phyloP scores from a whole-genome alignment of 306 rosid species.

The Arachis stenosperma region DNA sequence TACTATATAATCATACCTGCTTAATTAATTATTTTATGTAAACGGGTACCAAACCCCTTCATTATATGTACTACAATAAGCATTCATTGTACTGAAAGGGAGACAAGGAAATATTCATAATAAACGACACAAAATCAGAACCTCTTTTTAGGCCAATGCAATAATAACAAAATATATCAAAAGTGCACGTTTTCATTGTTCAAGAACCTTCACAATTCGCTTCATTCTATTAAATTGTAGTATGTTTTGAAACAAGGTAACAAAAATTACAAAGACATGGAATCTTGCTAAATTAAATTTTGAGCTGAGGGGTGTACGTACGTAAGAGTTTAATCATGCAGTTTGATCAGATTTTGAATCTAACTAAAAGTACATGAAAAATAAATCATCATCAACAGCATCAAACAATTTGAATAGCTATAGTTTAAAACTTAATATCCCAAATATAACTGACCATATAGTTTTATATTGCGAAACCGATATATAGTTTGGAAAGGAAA shows the following conservation, averaged over 20 bases:
- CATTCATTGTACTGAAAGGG: slow-evolving; percentile 1
- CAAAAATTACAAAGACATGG: background rate
- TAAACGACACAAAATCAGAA: background rate
- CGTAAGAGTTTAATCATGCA: too few relatives aligned
- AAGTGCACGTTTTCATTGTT: background rate
- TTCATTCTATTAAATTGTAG: background rate
- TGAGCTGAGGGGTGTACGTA: too few relatives aligned
- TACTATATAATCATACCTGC: too few relatives aligned
- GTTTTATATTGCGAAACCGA: background rate
- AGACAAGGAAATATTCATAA: slow-evolving; percentile 9
- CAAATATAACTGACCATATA: background rate
- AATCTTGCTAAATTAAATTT: too few relatives aligned
- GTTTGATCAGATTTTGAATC: too few relatives aligned
- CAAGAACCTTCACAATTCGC: background rate
- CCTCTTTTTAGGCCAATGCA: slow-evolving; percentile 2
- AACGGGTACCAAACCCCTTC: background rate
- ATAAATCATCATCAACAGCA: background rate
- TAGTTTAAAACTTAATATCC: background rate
- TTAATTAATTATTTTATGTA: background rate
- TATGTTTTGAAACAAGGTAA: background rate
- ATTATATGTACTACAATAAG: background rate
- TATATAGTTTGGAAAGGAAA: background rate
- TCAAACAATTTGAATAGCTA: background rate
- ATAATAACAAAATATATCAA: background rate
- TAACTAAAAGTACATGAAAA: background rate